phyloP scores from a whole-genome alignment of 225 moss, liverwort and hornwort species.

The Takakia lepidozioides region DNA sequence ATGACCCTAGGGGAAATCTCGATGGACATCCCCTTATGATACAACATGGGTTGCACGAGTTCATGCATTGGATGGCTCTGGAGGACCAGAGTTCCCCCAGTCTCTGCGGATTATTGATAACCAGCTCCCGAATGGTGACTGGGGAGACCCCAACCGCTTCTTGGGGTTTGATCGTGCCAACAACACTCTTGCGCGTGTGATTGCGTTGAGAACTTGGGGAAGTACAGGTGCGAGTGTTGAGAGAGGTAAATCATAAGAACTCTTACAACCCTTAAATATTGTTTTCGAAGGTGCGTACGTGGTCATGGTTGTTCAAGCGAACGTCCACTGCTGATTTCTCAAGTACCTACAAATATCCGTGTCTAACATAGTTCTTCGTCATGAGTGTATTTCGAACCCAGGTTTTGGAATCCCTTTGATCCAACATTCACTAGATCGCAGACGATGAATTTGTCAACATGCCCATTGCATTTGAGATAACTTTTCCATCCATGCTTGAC shows the following conservation, averaged over 20 bases:
- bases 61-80: conserved; percentile 39
- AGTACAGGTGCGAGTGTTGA: conserved; percentile 23
- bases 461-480: conserved; percentile 83
- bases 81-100: conserved; percentile 48
- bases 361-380: background rate
- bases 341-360: too few species aligned
- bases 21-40: conserved; percentile 59
- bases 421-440: conserved; percentile 42
- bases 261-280: background rate
- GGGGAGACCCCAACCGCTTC: conserved; percentile 40
- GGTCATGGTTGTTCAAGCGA: too few species aligned
- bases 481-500: conserved; percentile 45
- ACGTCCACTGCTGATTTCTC: too few species aligned
- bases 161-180: conserved; percentile 34
- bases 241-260: conserved; percentile 17
- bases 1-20: conserved; percentile 46
- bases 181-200: conserved; percentile 64
- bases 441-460: conserved; percentile 54
- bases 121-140: conserved; percentile 67
- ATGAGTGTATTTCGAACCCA: conserved; percentile 9
- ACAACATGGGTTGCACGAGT: conserved; percentile 82
- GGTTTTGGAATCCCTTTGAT: conserved; percentile 52
- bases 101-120: conserved; percentile 58
- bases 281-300: background rate
- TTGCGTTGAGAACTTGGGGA: conserved; percentile 62